Evolutionary conservation across 1,284 basidiomycete species (phyloP).

Genomic region (Trichosporon sp.): DNA sequence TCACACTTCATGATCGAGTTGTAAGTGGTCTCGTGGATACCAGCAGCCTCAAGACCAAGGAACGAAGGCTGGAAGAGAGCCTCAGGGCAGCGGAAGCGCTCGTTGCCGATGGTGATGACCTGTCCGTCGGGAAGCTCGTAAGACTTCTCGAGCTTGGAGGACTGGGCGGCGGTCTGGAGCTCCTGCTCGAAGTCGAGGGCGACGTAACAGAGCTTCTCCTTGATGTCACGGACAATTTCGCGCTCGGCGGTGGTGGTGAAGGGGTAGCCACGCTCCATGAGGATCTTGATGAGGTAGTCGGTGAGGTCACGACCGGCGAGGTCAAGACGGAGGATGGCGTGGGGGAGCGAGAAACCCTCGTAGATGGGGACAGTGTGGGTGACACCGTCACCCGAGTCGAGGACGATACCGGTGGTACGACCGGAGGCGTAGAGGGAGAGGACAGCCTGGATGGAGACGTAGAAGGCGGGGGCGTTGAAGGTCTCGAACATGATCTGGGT

Average conservation of each 20-base stretch:
- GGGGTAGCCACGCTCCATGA: slow-evolving; percentile 90
- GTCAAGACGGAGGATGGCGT: slow-evolving; percentile 92
- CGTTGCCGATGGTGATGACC: slow-evolving; percentile 94
- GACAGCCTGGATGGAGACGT: slow-evolving; percentile 90
- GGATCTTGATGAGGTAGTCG: slow-evolving; percentile 87
- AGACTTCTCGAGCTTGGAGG: slow-evolving; percentile 88
- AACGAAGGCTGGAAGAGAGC: slow-evolving; percentile 96
- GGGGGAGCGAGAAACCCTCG: slow-evolving; percentile 92
- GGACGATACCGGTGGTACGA: slow-evolving; percentile 88
- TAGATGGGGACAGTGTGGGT: slow-evolving; percentile 93
- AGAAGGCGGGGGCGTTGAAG: slow-evolving; percentile 91
- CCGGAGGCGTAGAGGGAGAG: slow-evolving; percentile 90
- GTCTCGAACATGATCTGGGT: slow-evolving; percentile 98
- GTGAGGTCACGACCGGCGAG: slow-evolving; percentile 94
- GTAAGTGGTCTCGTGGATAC: slow-evolving; percentile 96
- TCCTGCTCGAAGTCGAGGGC: slow-evolving; percentile 97
- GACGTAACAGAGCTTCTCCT: slow-evolving; percentile 98
- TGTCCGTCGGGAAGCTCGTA: slow-evolving; percentile 97
- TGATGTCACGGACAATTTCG: slow-evolving; percentile 96
- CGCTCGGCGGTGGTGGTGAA: slow-evolving; percentile 93
- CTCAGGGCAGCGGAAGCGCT: slow-evolving; percentile 96
- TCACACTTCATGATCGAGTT: slow-evolving; percentile 78
- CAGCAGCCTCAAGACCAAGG: slow-evolving; percentile 87
- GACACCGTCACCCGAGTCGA: slow-evolving; percentile 93
- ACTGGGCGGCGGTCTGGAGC: slow-evolving; percentile 88